Percentiles rank a stretch among this genome's conserved stretches.
phyloP scores from a whole-genome alignment of 768 basidiomycete species.

The Hebeloma cylindrosporum region DNA sequence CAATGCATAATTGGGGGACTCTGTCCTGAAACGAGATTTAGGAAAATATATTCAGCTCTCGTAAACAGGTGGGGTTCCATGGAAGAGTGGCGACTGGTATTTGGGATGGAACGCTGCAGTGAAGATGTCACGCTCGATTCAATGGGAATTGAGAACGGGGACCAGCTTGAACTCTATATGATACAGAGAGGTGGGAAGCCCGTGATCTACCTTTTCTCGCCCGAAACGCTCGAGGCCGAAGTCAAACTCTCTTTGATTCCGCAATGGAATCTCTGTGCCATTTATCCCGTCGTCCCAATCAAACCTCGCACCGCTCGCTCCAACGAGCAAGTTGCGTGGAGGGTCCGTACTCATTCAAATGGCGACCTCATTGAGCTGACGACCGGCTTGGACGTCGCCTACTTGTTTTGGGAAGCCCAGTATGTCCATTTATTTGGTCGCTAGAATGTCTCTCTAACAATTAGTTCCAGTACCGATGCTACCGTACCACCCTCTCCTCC shows the following conservation, averaged over 20 bases:
- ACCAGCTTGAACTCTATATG: neutral
- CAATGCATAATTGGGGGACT: too few relatives aligned
- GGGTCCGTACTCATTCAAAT: slow-evolving; percentile 27
- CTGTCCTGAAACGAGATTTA: too few relatives aligned
- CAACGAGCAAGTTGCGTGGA: slow-evolving; percentile 32
- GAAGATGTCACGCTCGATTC: neutral
- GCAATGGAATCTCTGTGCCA: slow-evolving; percentile 33
- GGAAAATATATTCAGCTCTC: too few relatives aligned
- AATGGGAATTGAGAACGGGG: neutral
- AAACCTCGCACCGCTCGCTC: slow-evolving; percentile 10
- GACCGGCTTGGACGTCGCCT: slow-evolving; percentile 30
- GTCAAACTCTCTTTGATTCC: slow-evolving; percentile 32
- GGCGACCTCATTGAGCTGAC: slow-evolving; percentile 31
- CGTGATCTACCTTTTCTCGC: slow-evolving; percentile 37
- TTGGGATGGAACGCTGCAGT: neutral
- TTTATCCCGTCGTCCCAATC: slow-evolving; percentile 34
- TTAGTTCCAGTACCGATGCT: neutral
- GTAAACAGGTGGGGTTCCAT: too few relatives aligned
- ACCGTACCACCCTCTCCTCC: neutral
- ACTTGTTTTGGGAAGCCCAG: slow-evolving; percentile 40
- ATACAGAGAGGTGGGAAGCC: slow-evolving; percentile 27
- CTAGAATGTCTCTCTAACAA: neutral
- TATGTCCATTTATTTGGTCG: neutral
- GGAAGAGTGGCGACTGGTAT: too few relatives aligned
- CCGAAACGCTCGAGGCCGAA: slow-evolving; percentile 23